Evolutionary conservation across 2,329 filamentous ascomycete species (phyloP).

Genomic region (Diplodia seriata): DNA sequence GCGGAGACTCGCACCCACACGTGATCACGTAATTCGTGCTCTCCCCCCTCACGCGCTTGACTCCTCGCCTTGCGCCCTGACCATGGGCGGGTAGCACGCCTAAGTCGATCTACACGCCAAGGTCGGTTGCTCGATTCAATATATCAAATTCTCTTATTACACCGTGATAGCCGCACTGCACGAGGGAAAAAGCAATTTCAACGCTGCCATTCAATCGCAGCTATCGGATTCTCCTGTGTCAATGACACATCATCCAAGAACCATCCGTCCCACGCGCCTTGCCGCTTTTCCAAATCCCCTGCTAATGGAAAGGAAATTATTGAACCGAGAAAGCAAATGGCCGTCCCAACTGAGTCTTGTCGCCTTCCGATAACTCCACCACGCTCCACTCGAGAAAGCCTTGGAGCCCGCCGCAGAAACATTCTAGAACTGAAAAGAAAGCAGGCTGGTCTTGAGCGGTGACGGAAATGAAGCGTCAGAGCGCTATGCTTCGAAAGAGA

Average conservation of each 20-base stretch:
- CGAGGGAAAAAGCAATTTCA: conserved; percentile 13
- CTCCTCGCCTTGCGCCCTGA: not conserved
- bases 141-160: not conserved
- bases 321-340: conserved; percentile 16
- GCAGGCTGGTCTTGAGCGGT: conserved; percentile 10
- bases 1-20: not conserved
- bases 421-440: not conserved
- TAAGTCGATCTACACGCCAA: not conserved
- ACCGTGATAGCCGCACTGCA: not conserved
- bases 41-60: not conserved
- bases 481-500: conserved; percentile 23
- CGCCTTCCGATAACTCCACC: conserved; percentile 6
- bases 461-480: conserved; percentile 3
- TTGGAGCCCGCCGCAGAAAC: not conserved
- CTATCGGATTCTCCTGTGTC: conserved; percentile 19
- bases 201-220: conserved; percentile 12
- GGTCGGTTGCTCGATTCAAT: not conserved
- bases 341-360: conserved; percentile 24
- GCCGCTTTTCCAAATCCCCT: conserved; percentile 25
- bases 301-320: conserved; percentile 22
- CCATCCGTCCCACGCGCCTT: conserved; percentile 12
- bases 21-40: not conserved
- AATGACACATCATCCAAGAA: conserved; percentile 18
- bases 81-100: not conserved
- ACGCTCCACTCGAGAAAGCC: conserved; percentile 12